Percentiles rank a stretch among this genome's conserved stretches.
phyloP scores from a whole-genome alignment of 2,329 filamentous ascomycete genomes.

The Aphanoascus verrucosus region DNA sequence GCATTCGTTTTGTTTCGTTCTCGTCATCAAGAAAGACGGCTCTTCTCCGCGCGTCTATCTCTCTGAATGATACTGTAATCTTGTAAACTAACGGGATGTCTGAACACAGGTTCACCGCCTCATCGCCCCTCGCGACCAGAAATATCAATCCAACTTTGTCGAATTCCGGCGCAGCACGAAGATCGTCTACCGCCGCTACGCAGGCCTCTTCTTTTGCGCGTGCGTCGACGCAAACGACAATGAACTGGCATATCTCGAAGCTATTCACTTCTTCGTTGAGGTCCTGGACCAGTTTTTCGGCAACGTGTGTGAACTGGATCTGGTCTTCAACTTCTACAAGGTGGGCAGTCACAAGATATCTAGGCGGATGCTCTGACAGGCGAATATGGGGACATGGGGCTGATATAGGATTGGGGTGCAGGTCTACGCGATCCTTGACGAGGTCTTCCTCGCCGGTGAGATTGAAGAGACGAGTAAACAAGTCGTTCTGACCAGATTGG shows the following conservation, averaged over 20 bases:
- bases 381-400: background rate
- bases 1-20: conserved; percentile 5
- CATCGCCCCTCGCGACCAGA: conserved; percentile 93
- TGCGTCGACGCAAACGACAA: conserved; percentile 99
- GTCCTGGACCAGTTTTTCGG: conserved; percentile 97
- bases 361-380: background rate
- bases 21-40: background rate
- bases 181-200: conserved; percentile 94
- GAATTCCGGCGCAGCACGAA: conserved; percentile 65
- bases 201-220: conserved; percentile 96
- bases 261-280: conserved; percentile 98
- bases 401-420: conserved; percentile 24
- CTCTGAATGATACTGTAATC: background rate
- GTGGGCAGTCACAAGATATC: conserved; percentile 29
- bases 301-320: conserved; percentile 94
- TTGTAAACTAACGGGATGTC: background rate
- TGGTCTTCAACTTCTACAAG: conserved; percentile 66
- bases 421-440: conserved; percentile 96
- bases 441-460: conserved; percentile 94
- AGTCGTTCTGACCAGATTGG: conserved; percentile 83
- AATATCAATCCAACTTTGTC: conserved; percentile 99
- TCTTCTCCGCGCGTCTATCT: conserved; percentile 3
- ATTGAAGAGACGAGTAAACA: conserved; percentile 99
- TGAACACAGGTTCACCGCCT: conserved; percentile 75
- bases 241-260: conserved; percentile 90